A percentile compares a stretch with the other conserved stretches of the same genome.
These are phyloP conservation scores for Litchi chinensis DNA, from an alignment of 345 rosid genomes.

Conservation along the genomic window DNA sequence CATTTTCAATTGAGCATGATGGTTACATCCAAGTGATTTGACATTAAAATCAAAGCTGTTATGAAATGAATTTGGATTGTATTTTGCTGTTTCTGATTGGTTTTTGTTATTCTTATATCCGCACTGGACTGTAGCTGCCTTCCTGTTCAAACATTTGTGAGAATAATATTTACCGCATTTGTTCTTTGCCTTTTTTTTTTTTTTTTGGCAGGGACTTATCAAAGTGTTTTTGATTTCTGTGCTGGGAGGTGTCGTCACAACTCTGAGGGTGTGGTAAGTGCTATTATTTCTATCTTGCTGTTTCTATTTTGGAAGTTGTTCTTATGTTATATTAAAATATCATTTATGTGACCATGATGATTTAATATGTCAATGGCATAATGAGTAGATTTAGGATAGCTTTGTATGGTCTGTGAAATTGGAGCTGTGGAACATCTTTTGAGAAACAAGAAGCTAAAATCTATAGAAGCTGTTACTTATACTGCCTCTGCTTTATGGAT, in stretches of 20 bases:
- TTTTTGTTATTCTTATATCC: background rate
- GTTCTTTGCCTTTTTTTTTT: background rate
- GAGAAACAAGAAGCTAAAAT: background rate
- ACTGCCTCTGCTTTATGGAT: background rate
- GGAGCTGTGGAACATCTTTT: background rate
- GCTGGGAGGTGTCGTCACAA: constrained; percentile 95
- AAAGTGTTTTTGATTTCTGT: constrained; percentile 84
- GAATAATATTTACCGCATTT: background rate
- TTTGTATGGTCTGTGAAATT: background rate
- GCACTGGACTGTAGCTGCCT: background rate
- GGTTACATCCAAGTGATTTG: background rate
- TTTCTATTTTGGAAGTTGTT: background rate
- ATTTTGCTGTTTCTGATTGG: background rate
- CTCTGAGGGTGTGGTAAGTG: constrained; percentile 88
- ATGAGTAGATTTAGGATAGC: background rate
- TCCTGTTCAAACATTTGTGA: background rate
- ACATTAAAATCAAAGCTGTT: background rate
- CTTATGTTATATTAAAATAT: no score
- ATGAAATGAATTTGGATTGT: background rate
- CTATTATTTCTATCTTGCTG: constrained; percentile 15
- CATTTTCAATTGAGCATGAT: background rate
- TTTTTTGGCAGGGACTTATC: constrained; percentile 58
- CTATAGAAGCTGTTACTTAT: background rate
- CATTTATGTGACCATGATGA: no score
- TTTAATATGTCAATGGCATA: background rate